Evolutionary conservation across 176 grass and related monocot species (phyloP), one percentile per base, ranked within the genome.

Genomic region (Oryza rufipogon): DNA sequence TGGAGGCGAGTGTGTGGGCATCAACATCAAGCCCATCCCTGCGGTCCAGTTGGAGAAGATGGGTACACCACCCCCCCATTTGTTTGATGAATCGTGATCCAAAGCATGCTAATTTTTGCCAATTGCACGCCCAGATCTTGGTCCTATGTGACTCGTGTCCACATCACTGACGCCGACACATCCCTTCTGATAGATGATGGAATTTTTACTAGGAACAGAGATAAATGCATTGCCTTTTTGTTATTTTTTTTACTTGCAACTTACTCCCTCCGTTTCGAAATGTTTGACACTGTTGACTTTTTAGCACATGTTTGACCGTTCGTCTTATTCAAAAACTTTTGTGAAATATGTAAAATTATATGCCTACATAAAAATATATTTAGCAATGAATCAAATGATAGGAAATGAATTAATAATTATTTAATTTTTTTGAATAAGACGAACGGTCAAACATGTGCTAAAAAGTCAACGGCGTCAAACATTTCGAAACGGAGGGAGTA

Each of bases 21-120:
- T 90, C 73, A 68, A 78, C 83, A 20, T 90, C 88, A 86, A n/a
- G 79, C 88, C 83, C 88, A 90, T 90, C 83, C 88, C 68, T 68
- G 83, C 58, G 83, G 88, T 90, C 88, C 88, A 82, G 25, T 77
- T 10, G 42, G n/a, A 66, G 74, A 71, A 71, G 44, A 77, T 66
- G 74, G 67, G 39, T 1, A 20, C 17, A 61, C 0, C n/a, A n/a
- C n/a, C n/a, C n/a, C 14, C 22, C 22, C 28, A 30, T 30, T 30
- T 5, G 13, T n/a, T 41, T 52, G 20, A 9, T 63, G 58, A 63
- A 63, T 63, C 71, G 19, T 56, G 54, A 89, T 72, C 72, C 66
- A 76, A 81, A 71, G 13, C 66, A 86, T 81, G 51, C 56, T 42
- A 66, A 61, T 81, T 82, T 63, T 63, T 63, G 88, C 67, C 58